Conservation (phyloP, 768 basidiomycete species). For the Leccinum variicolor region DNA sequence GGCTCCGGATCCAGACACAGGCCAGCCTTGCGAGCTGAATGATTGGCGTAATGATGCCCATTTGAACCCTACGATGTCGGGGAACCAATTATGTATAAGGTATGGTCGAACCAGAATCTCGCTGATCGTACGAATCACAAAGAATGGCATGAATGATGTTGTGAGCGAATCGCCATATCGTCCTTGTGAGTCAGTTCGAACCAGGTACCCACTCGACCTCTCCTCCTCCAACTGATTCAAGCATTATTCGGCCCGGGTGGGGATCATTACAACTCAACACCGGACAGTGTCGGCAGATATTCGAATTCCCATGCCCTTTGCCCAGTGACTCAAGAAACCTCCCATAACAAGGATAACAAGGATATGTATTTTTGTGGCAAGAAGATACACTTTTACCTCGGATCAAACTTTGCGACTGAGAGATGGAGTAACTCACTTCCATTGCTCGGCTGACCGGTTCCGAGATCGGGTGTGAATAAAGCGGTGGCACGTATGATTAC, state of each 20-base stretch:
- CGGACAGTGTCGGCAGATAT: slow-evolving; percentile 40
- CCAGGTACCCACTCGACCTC: slow-evolving; percentile 60
- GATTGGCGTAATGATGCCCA: slow-evolving; percentile 39
- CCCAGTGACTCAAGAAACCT: slow-evolving; percentile 23
- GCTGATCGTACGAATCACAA: slow-evolving; percentile 44
- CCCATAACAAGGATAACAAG: too few species aligned
- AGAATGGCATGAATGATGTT: slow-evolving; percentile 48
- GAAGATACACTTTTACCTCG: too few species aligned
- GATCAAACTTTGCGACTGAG: too few species aligned
- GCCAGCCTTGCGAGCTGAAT: slow-evolving; percentile 53
- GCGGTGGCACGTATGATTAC: slow-evolving; percentile 45
- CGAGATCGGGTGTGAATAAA: slow-evolving; percentile 50
- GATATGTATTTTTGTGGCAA: too few species aligned
- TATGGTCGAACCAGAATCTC: neutral
- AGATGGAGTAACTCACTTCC: too few species aligned
- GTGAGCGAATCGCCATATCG: slow-evolving; percentile 38
- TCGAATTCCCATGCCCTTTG: slow-evolving; percentile 33
- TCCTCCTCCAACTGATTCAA: slow-evolving; percentile 42
- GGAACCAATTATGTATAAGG: slow-evolving; percentile 47
- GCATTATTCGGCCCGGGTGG: slow-evolving; percentile 35
- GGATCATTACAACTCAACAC: slow-evolving; percentile 38
- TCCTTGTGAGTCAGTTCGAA: slow-evolving; percentile 39
- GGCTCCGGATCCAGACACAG: slow-evolving; percentile 51
- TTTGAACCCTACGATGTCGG: slow-evolving; percentile 69
- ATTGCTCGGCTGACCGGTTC: slow-evolving; percentile 17